Base-by-base conservation (phyloP, 2,329 filamentous ascomycete species). In the Neonectria coccinea region DNA sequence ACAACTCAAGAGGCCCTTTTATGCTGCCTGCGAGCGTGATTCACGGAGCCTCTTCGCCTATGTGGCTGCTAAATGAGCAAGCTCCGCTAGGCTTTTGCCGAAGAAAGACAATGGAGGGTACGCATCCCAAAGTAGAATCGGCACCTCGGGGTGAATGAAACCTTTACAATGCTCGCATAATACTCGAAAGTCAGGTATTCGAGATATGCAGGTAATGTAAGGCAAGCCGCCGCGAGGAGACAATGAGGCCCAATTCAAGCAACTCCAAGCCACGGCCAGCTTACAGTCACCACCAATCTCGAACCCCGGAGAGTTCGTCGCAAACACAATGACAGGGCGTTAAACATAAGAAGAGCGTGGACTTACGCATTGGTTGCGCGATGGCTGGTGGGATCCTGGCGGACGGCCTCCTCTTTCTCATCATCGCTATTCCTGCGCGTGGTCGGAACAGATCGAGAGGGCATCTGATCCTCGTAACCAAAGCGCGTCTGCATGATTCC, bases 401-500 rank as follows among this genome's bases (percentile, higher is more conserved):
- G 84, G 74, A 91, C 87, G 67, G 90, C 88, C 71, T 91, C 89
- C 75, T 94, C 91, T 75, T 95, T 94, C 74, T 97, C 93, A 71
- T 95, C 92, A 76, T 97, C 92, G 58, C 95, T 98, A 77, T 97
- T 97, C 70, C 94, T 91, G 69, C 94, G 88, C 66, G 94, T 96
- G 31, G 88, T 90, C 51, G 94, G 94, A 55, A 97, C 90, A 27
- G 95, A 97, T 71, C 93, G 91, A 12, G 93, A 95, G 16, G 93
- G 91, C 52, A 93, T 82, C 86, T 77, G 71, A 29, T 78, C 77
- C 20, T 78, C 76, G 71, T 85, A 87, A 48, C 84, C 83, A 64
- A 88, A 88, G 59, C 86, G 83, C 66, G 84, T 85, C 66, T 86
- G 88, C 70, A 86, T 82, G 66, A 89, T 83, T 51, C 87, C 87